Percentiles rank a stretch among this genome's conserved stretches.
Evolutionary conservation across 2,329 filamentous ascomycete species (phyloP).

Genomic region (Gliomastix tumulicola): DNA sequence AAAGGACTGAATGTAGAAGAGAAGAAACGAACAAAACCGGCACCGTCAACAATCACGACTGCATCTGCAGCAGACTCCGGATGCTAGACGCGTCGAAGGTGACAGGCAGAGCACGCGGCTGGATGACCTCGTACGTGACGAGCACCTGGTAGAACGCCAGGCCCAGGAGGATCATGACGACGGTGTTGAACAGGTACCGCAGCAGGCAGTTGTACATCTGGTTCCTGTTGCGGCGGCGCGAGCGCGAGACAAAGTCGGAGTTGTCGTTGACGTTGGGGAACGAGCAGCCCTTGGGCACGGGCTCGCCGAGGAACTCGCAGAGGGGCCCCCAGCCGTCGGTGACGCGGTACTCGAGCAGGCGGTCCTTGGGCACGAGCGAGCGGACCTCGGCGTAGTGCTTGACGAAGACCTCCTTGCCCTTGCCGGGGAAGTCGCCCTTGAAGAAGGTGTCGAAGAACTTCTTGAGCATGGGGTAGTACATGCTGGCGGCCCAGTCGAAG

Average conservation of each 20-base stretch:
- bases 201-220: conserved; percentile 25
- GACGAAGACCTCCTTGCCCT: conserved; percentile 56
- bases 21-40: too few relatives aligned
- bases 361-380: conserved; percentile 18
- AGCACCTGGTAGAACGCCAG: conserved; percentile 4
- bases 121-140: too few relatives aligned
- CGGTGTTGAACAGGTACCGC: conserved; percentile 11
- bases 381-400: conserved; percentile 26
- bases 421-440: conserved; percentile 58
- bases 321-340: conserved; percentile 26
- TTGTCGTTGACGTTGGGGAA: conserved; percentile 29
- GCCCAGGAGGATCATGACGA: not conserved
- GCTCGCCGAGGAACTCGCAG: conserved; percentile 15
- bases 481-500: conserved; percentile 55
- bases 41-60: too few relatives aligned
- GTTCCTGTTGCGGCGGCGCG: conserved; percentile 21
- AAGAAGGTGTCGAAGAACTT: conserved; percentile 66
- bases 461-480: conserved; percentile 64
- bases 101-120: too few relatives aligned
- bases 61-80: too few relatives aligned
- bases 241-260: conserved; percentile 23
- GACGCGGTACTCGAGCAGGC: conserved; percentile 24
- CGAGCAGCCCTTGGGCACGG: conserved; percentile 19
- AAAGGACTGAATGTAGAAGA: too few relatives aligned
- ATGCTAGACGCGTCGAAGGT: too few relatives aligned